Evolutionary conservation across 139 green algal species (phyloP), one percentile per base, ranked within the genome.

Genomic region (Tetradesmus obliquus): DNA sequence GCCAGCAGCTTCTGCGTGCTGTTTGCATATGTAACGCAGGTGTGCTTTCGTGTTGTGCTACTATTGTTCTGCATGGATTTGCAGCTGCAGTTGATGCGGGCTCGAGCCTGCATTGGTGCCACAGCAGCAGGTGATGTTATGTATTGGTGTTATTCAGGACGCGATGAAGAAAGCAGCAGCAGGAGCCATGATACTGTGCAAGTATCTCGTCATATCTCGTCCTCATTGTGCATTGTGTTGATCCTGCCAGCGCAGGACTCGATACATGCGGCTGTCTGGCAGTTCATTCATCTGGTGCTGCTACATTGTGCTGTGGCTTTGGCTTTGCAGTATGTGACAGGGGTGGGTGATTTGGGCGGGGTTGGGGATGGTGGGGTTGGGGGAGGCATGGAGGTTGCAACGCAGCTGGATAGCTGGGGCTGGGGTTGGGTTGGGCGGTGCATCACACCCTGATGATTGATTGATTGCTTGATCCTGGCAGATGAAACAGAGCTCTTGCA

Each of bases 51-150:
- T 71, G 7, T 76, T 17, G 66, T 76, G 66, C 66, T 76, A 76
- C 17, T 24, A 76, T 76, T 76, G 66, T 76, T 76, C 15, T 76
- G 66, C 17, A 76, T 17, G 66, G 66, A 24, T 76, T 6, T 76
- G 17, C 15, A 76, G 66, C 66, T 76, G 66, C 66, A 76, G 66
- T 9, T 76, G 66, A 6, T 76, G 66, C 66, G 17, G 66, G 66
- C 66, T 76, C 66, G 66, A 76, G 66, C 66, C 15, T 24, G 66
- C 66, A 76, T 76, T 24, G 17, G 66, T 76, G 66, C 5, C 5
- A 76, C 15, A 76, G 66, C 66, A 76, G 66, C 66, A 76, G 66
- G 66, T 76, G 66, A 76, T 76, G 66, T 76, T 76, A 76, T 76
- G 66, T 5, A 5, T 76, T 76, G 32, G 32, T 45, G 32, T 45